Evolutionary conservation across 306 rosid genomes (phyloP).

Genomic region (Vicia villosa): DNA sequence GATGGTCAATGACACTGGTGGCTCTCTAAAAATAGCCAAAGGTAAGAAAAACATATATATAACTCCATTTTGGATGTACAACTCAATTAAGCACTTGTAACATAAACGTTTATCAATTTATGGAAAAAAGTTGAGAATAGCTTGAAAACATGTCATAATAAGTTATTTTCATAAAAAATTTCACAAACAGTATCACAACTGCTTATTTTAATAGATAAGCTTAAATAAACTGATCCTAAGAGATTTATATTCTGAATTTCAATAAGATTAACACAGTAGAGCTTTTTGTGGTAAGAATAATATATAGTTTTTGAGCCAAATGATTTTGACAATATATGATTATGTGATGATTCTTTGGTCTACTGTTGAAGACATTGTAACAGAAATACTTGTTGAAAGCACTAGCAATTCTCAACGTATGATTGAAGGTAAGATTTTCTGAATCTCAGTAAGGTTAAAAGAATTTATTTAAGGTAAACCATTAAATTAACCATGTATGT

Average conservation of each 20-base stretch:
- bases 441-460: conserved; percentile 19
- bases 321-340: neutral
- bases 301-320: conserved; percentile 7
- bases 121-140: neutral
- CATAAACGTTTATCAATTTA: neutral
- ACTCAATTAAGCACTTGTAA: neutral
- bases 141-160: neutral
- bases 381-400: conserved; percentile 24
- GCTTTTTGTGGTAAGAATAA: neutral
- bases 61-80: neutral
- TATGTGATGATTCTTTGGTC: conserved; percentile 30
- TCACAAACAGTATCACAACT: neutral
- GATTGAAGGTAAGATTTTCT: conserved; percentile 33
- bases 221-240: neutral
- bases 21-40: conserved; percentile 38
- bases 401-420: conserved; percentile 30
- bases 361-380: conserved; percentile 43
- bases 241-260: neutral
- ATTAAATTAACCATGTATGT: neutral
- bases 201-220: neutral
- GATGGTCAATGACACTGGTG: conserved; percentile 49
- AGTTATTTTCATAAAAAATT: neutral
- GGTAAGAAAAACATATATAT: conserved; percentile 33
- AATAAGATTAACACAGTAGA: conserved; percentile 6
- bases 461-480: conserved; percentile 14